These are phyloP conservation scores for Trichoderma harzianum DNA, from an alignment of 2,329 filamentous ascomycete species.

Conservation along the genomic window DNA sequence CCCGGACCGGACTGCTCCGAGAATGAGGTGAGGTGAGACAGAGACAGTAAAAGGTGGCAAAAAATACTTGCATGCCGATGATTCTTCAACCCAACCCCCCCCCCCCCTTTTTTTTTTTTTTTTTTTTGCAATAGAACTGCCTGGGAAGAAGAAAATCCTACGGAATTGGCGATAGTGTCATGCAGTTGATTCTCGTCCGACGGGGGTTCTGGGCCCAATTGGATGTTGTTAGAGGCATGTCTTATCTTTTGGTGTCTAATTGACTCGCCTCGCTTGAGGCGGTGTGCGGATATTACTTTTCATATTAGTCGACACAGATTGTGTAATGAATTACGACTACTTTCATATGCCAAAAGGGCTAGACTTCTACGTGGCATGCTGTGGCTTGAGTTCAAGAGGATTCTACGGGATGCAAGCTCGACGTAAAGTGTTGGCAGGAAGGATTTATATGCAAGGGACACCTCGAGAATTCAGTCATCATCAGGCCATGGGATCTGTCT, in stretches of 20 bases:
- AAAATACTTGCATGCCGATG: not conserved
- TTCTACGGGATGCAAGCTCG: not conserved
- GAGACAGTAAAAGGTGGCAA: not conserved
- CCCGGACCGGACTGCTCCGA: not conserved
- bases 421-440: conserved; percentile 10
- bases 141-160: not conserved
- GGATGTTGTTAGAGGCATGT: not conserved
- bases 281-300: not conserved
- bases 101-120: not conserved
- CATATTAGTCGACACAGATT: not conserved
- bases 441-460: conserved; percentile 11
- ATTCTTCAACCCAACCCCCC: not conserved
- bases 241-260: not conserved
- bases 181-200: not conserved
- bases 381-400: not conserved
- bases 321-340: not conserved
- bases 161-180: not conserved
- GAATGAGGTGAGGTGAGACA: not conserved
- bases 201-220: not conserved
- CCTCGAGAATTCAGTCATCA: not conserved
- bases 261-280: not conserved
- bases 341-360: not conserved
- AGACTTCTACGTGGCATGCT: conserved; percentile 1
- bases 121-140: not conserved
- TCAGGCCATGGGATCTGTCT: not conserved